Evolutionary conservation across 345 rosid species (phyloP).

Genomic region (Eucalyptus globulus): DNA sequence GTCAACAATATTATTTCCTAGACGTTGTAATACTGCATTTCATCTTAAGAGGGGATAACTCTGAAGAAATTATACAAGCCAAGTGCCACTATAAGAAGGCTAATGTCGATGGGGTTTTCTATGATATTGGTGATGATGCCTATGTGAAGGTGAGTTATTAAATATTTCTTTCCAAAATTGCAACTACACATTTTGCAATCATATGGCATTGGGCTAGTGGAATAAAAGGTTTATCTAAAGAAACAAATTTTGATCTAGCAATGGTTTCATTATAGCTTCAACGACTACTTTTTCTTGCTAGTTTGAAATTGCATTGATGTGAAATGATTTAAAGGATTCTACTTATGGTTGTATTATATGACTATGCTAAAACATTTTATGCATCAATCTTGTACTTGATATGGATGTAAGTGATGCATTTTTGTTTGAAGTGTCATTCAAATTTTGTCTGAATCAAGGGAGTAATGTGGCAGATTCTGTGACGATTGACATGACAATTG

Average conservation of each 20-base stretch:
- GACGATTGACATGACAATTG: background rate
- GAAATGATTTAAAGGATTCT: background rate
- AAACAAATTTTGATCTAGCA: background rate
- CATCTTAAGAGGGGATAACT: conserved; percentile 7
- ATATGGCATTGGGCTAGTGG: background rate
- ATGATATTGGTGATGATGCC: conserved; percentile 47
- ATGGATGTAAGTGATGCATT: background rate
- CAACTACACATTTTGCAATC: background rate
- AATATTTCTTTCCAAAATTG: background rate
- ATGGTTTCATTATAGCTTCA: background rate
- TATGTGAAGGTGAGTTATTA: conserved; percentile 32
- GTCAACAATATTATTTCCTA: background rate
- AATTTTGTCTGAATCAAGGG: background rate
- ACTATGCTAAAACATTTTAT: background rate
- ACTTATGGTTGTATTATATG: background rate
- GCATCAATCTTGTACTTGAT: background rate
- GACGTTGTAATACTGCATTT: background rate
- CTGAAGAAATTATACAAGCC: conserved; percentile 22
- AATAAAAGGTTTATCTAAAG: background rate
- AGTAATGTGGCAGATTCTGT: background rate
- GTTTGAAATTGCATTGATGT: background rate
- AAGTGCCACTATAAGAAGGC: conserved; percentile 33
- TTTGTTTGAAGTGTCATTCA: background rate
- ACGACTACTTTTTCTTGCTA: background rate
- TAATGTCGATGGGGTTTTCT: conserved; percentile 27